Evolutionary conservation across 257 asterid species (phyloP), one percentile per base, ranked within the genome.

Genomic region (Nicotiana otophora): DNA sequence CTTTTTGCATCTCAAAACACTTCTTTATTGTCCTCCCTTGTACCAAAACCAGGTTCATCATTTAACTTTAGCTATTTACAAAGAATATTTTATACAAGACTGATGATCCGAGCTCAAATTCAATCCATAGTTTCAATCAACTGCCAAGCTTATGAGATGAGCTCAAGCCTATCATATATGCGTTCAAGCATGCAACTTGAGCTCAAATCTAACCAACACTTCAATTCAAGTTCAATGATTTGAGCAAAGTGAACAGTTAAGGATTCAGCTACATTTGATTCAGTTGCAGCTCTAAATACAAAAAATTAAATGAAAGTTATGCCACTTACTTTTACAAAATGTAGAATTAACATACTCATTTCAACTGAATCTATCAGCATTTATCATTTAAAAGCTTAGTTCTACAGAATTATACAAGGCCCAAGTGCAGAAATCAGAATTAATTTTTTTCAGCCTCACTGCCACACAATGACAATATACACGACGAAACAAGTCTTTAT

Each of bases 381-480:
- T 53, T 51, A 75, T 14, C 36, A 51, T 33, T 53, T 75, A 5
- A 75, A 51, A 75, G 46, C 80, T 48, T 75, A 42, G 10, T 42
- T 42, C 51, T 42, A 8, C 26, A 4, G 63, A 23, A 23, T 23
- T 23, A 23, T 23, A 74, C 62, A 74, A 48, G 46, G 26, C 53
- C 63, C 46, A 28, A 51, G 26, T 74, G 80, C 80, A 74, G 28
- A 48, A 26, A 75, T 34, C 80, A 1, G 80, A 28, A 64, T 81
- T 39, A 26, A 42, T 48, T 26, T 46, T 17, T 64, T 68, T 15
- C 39, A 80, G 23, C 76, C 42, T 26, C 16, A 75, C 80, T 48
- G 46, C 46, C 80, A 75, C 80, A 51, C 81, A 84, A 70, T 80
- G 68, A 75, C 28, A 82, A 77, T 28, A 36, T 82, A 67, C 76